Percentiles rank a stretch among this genome's conserved stretches.
These are phyloP conservation scores for Citrullus amarus DNA, from an alignment of 306 rosid genomes.

Conservation along the genomic window DNA sequence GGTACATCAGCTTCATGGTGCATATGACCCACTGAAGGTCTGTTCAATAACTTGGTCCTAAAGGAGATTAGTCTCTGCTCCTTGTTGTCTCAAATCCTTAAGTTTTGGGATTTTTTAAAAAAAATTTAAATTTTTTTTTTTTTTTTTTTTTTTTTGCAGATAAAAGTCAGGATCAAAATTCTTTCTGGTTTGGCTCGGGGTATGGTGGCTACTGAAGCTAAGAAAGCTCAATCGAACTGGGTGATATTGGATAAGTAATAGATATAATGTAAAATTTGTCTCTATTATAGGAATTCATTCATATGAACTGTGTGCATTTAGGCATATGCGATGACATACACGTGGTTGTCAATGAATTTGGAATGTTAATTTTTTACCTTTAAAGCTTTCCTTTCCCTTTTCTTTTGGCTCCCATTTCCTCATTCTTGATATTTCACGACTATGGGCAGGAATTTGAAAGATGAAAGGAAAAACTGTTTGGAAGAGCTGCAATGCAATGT, in stretches of 20 bases:
- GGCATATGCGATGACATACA: background rate
- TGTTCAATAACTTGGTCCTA: constrained; percentile 7
- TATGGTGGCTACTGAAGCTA: constrained; percentile 75
- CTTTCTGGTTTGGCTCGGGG: constrained; percentile 45
- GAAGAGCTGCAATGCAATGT: constrained; percentile 83
- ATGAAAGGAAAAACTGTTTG: constrained; percentile 71
- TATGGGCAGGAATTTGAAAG: constrained; percentile 48
- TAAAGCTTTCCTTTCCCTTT: background rate
- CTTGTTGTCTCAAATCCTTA: constrained; percentile 8
- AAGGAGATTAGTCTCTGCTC: background rate
- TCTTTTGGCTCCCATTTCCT: constrained; percentile 1
- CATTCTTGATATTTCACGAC: constrained; percentile 11
- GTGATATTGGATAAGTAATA: constrained; percentile 83
- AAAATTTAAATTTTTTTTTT: too few species aligned
- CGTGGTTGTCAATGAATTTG: background rate
- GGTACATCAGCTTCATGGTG: constrained; percentile 70
- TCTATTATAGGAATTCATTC: constrained; percentile 5
- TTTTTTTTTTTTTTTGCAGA: constrained; percentile 26
- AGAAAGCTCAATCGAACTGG: constrained; percentile 85
- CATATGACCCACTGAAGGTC: constrained; percentile 81
- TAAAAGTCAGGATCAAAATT: constrained; percentile 70
- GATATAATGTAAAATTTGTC: constrained; percentile 8
- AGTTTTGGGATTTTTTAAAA: background rate
- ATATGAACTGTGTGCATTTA: constrained; percentile 10
- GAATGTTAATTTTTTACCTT: background rate